phyloP scores from a whole-genome alignment of 176 grass and related monocot genomes.

The Rhynchospora pubera region DNA sequence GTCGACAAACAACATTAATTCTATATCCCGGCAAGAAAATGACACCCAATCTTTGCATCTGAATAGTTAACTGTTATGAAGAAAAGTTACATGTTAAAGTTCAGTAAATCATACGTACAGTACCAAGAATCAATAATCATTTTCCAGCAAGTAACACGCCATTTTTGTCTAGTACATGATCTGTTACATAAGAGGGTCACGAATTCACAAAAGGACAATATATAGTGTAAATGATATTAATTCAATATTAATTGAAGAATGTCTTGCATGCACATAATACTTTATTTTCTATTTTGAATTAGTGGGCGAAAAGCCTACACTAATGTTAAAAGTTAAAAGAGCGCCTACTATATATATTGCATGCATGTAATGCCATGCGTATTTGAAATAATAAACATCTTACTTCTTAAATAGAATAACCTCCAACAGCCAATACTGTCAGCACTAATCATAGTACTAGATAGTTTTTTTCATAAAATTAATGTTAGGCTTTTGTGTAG shows the following conservation, averaged over 20 bases:
- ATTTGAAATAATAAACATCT: neutral
- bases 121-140: neutral
- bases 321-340: neutral
- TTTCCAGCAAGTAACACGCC: neutral
- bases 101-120: neutral
- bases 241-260: neutral
- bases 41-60: neutral
- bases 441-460: neutral
- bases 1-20: conserved; percentile 17
- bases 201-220: conserved; percentile 5
- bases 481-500: neutral
- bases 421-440: neutral
- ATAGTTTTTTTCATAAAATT: neutral
- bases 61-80: neutral
- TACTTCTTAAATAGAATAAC: neutral
- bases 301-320: neutral
- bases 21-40: neutral
- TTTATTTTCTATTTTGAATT: neutral
- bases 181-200: neutral
- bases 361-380: neutral
- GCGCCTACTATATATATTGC: neutral
- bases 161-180: neutral
- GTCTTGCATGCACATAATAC: neutral
- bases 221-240: neutral
- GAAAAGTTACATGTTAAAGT: neutral